These are phyloP conservation scores for Coleophoma eucalyptorum DNA, from an alignment of 2,329 filamentous ascomycete genomes.

Conservation along the genomic window DNA sequence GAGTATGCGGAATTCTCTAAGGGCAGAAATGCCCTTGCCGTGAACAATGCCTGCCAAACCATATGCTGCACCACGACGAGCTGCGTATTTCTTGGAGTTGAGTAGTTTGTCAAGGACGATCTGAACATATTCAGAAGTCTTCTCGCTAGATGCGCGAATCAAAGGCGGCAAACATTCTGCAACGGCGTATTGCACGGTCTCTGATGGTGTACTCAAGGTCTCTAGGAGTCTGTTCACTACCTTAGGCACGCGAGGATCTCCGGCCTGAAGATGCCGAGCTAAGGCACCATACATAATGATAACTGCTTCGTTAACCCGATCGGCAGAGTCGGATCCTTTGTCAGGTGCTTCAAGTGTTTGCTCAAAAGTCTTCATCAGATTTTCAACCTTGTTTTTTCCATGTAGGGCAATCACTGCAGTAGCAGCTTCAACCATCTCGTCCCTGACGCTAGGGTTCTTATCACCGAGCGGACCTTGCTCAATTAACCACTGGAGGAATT, in stretches of 20 bases:
- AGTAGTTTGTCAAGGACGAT: constrained; percentile 79
- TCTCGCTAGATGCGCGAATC: constrained; percentile 75
- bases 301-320: constrained; percentile 93
- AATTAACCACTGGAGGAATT: constrained; percentile 82
- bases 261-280: constrained; percentile 77
- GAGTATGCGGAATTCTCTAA: constrained; percentile 85
- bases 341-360: constrained; percentile 81
- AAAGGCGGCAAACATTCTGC: constrained; percentile 90
- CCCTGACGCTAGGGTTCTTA: constrained; percentile 69
- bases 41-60: constrained; percentile 86
- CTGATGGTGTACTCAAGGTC: constrained; percentile 90
- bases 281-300: constrained; percentile 96
- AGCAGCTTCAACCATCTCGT: constrained; percentile 90
- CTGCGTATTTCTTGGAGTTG: constrained; percentile 86
- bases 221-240: constrained; percentile 83
- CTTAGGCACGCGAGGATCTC: constrained; percentile 82
- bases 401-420: constrained; percentile 76
- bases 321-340: constrained; percentile 74
- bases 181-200: constrained; percentile 94
- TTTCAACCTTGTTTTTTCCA: constrained; percentile 78
- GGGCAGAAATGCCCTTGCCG: constrained; percentile 77
- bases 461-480: constrained; percentile 85
- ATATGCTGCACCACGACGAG: constrained; percentile 88
- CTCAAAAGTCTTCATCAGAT: constrained; percentile 90
- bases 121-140: constrained; percentile 75